These are phyloP conservation scores for Scheffersomyces ergatensis DNA, from an alignment of 805 yeast species.

Conservation along the genomic window DNA sequence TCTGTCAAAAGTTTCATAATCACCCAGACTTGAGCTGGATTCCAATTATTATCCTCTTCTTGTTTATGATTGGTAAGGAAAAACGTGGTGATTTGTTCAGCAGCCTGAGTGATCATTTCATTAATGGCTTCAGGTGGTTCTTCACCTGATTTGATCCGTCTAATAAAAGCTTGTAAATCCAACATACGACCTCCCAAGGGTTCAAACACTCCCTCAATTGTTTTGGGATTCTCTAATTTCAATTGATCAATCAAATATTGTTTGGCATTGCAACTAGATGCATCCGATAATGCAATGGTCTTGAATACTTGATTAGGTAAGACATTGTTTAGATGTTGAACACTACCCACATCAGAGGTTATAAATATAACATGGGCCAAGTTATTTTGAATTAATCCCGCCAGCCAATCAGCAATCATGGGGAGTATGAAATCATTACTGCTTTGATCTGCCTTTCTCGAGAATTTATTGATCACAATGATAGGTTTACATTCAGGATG, in stretches of 20 bases:
- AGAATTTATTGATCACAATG: conserved; percentile 74
- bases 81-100: conserved; percentile 84
- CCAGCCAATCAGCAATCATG: conserved; percentile 86
- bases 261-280: conserved; percentile 66
- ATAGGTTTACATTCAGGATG: conserved; percentile 87
- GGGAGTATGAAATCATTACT: conserved; percentile 63
- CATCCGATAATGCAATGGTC: conserved; percentile 73
- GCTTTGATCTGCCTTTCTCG: conserved; percentile 48
- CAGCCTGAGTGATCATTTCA: conserved; percentile 80
- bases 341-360: conserved; percentile 80
- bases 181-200: conserved; percentile 95
- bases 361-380: conserved; percentile 87
- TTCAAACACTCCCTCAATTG: conserved; percentile 46
- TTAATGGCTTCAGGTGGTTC: conserved; percentile 68
- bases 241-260: conserved; percentile 65
- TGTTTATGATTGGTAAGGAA: conserved; percentile 42
- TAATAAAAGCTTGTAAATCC: conserved; percentile 84
- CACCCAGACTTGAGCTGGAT: conserved; percentile 85
- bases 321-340: conserved; percentile 63
- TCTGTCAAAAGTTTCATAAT: conserved; percentile 63
- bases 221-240: conserved; percentile 15
- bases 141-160: conserved; percentile 89
- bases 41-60: conserved; percentile 47
- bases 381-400: conserved; percentile 69
- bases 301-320: conserved; percentile 88